These are phyloP conservation scores for Hymenoscyphus repandus DNA, from an alignment of 2,329 filamentous ascomycete species.

Conservation along the genomic window DNA sequence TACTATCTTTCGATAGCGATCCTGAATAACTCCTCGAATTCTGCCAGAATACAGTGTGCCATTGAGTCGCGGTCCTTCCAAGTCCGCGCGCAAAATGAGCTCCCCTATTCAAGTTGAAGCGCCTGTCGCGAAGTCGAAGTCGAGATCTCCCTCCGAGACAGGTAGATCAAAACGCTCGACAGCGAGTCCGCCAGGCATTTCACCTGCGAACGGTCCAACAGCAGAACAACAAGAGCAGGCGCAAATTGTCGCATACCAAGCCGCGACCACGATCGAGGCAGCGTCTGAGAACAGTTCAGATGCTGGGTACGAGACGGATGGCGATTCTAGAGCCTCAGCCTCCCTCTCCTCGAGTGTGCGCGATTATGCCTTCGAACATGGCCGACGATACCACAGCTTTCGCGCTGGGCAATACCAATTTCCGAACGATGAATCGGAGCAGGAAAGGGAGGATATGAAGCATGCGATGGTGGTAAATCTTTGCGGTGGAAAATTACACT, in stretches of 20 bases:
- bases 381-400: slow-evolving; percentile 52
- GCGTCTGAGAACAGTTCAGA: not conserved
- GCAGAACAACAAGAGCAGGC: not conserved
- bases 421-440: slow-evolving; percentile 53
- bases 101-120: no score
- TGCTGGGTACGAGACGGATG: slow-evolving; percentile 6
- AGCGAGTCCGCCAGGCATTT: no score
- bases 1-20: no score
- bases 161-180: no score
- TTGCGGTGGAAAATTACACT: slow-evolving; percentile 35
- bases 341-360: slow-evolving; percentile 33
- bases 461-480: slow-evolving; percentile 19
- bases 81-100: no score
- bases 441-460: slow-evolving; percentile 50
- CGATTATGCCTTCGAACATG: slow-evolving; percentile 49
- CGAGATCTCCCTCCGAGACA: no score
- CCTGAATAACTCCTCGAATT: no score
- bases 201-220: not conserved
- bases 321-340: slow-evolving; percentile 7
- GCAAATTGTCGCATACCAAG: slow-evolving; percentile 6
- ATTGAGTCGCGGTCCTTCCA: no score
- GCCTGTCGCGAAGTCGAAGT: no score
- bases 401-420: slow-evolving; percentile 49
- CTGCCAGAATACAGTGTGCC: no score
- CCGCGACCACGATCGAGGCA: slow-evolving; percentile 6